A percentile compares a stretch with the other conserved stretches of the same genome.
phyloP scores from a whole-genome alignment of 805 yeast genomes.

The Teunomyces gatunensis region DNA sequence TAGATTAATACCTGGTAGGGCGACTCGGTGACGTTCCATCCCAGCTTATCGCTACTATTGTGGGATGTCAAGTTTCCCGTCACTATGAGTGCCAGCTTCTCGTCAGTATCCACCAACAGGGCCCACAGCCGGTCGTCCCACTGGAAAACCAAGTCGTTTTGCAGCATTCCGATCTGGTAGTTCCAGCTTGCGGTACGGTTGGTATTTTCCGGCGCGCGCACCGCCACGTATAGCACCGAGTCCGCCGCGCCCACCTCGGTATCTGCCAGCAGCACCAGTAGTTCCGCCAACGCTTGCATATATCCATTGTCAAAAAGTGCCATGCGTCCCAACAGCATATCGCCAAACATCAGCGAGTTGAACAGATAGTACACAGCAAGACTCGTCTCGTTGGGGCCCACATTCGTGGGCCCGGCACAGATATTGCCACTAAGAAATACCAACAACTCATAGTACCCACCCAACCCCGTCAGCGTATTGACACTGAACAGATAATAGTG shows the following conservation, averaged over 20 bases:
- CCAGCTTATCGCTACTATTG: neutral
- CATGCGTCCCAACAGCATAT: conserved; percentile 30
- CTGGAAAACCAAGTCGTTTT: conserved; percentile 59
- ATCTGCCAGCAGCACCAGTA: conserved; percentile 15
- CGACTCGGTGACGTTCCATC: conserved; percentile 23
- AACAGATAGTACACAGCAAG: conserved; percentile 40
- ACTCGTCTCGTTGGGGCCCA: conserved; percentile 21
- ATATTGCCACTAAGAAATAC: conserved; percentile 52
- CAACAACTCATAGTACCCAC: conserved; percentile 45
- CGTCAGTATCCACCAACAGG: conserved; percentile 65
- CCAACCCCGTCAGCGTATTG: conserved; percentile 44
- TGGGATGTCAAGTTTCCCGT: conserved; percentile 48
- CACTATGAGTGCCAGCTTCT: conserved; percentile 60
- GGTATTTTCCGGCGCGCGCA: conserved; percentile 39
- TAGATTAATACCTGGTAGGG: conserved; percentile 48
- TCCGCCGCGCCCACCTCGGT: conserved; percentile 5
- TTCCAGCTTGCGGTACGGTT: conserved; percentile 47
- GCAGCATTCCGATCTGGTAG: conserved; percentile 67
- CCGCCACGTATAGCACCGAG: conserved; percentile 34
- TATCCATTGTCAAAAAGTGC: conserved; percentile 31
- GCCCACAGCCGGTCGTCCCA: conserved; percentile 64
- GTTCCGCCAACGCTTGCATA: conserved; percentile 38
- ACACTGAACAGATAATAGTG: conserved; percentile 45
- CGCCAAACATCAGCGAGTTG: conserved; percentile 30
- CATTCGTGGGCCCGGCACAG: conserved; percentile 30